Evolutionary conservation across 169 alveolate species (phyloP).

Genomic region (Cryptosporidium andersoni): DNA sequence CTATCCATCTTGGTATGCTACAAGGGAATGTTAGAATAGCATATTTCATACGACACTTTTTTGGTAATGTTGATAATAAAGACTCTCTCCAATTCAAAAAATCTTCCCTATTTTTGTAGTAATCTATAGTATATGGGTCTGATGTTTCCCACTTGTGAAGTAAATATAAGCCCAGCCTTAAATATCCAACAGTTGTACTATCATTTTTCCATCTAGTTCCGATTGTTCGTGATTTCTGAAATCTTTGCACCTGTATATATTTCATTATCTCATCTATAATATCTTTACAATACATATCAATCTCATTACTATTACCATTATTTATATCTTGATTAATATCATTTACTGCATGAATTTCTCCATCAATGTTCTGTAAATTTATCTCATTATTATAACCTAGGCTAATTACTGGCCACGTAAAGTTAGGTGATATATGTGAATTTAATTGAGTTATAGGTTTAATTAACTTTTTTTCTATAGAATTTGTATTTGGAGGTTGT

Average conservation of each 20-base stretch:
- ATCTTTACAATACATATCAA: constrained; percentile 54
- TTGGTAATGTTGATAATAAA: constrained; percentile 51
- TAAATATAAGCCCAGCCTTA: constrained; percentile 57
- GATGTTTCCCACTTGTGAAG: constrained; percentile 67
- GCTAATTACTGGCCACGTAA: constrained; percentile 63
- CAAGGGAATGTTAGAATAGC: constrained; percentile 68
- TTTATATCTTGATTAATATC: background rate
- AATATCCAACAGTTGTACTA: constrained; percentile 26
- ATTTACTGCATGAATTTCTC: background rate
- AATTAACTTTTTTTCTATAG: constrained; percentile 2
- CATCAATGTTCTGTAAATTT: background rate
- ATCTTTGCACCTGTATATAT: constrained; percentile 65
- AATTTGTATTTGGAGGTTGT: background rate
- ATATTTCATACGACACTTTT: constrained; percentile 50
- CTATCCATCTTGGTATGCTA: constrained; percentile 61
- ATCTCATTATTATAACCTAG: background rate
- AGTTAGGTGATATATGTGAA: constrained; percentile 59
- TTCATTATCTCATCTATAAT: constrained; percentile 55
- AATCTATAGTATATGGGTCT: constrained; percentile 61
- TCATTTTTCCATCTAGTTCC: constrained; percentile 70
- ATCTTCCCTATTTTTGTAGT: constrained; percentile 39
- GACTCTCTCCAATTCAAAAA: constrained; percentile 69
- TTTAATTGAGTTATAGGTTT: constrained; percentile 35
- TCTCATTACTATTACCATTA: constrained; percentile 17
- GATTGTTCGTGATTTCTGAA: constrained; percentile 65